Percentiles rank a stretch among this genome's conserved stretches.
Evolutionary conservation across 176 grass and related monocot species (phyloP).

Genomic region (Chloris gayana): DNA sequence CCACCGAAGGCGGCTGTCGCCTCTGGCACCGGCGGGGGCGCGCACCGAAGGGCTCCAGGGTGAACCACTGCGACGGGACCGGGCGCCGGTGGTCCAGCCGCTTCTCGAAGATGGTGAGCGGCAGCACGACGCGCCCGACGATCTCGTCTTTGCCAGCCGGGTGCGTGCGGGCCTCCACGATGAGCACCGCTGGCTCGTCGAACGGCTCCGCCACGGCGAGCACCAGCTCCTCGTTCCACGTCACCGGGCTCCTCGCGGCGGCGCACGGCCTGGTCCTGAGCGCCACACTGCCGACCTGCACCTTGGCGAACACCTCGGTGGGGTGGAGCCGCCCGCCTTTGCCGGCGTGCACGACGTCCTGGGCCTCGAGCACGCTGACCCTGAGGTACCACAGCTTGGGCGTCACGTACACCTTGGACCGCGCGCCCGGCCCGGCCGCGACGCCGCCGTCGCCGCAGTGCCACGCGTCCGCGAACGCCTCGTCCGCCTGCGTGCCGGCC

Average conservation of each 20-base stretch:
- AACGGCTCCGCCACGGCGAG: slow-evolving; percentile 96
- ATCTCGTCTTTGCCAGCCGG: slow-evolving; percentile 76
- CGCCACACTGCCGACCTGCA: slow-evolving; percentile 69
- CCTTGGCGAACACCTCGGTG: slow-evolving; percentile 84
- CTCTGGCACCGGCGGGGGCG: slow-evolving; percentile 15
- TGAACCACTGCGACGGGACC: slow-evolving; percentile 73
- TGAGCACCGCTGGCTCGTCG: slow-evolving; percentile 82
- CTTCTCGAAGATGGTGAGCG: slow-evolving; percentile 66
- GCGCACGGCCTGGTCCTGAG: slow-evolving; percentile 60
- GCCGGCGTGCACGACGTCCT: slow-evolving; percentile 68
- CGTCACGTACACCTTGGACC: slow-evolving; percentile 85
- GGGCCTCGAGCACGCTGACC: slow-evolving; percentile 83
- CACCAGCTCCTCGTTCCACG: slow-evolving; percentile 93
- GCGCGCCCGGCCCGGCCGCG: slow-evolving; percentile 57
- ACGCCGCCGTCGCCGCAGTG: slow-evolving; percentile 75
- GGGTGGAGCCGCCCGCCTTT: slow-evolving; percentile 28
- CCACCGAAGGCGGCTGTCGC: neutral
- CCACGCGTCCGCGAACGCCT: slow-evolving; percentile 93
- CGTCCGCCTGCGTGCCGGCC: slow-evolving; percentile 90
- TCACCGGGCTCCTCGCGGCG: slow-evolving; percentile 59
- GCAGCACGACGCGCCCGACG: slow-evolving; percentile 52
- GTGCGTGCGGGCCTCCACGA: slow-evolving; percentile 64
- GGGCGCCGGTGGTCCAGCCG: slow-evolving; percentile 51
- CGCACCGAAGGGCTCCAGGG: slow-evolving; percentile 46
- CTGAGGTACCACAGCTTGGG: slow-evolving; percentile 97